Base-by-base conservation (phyloP, 805 yeast species). In the Yarrowia sp. region DNA sequence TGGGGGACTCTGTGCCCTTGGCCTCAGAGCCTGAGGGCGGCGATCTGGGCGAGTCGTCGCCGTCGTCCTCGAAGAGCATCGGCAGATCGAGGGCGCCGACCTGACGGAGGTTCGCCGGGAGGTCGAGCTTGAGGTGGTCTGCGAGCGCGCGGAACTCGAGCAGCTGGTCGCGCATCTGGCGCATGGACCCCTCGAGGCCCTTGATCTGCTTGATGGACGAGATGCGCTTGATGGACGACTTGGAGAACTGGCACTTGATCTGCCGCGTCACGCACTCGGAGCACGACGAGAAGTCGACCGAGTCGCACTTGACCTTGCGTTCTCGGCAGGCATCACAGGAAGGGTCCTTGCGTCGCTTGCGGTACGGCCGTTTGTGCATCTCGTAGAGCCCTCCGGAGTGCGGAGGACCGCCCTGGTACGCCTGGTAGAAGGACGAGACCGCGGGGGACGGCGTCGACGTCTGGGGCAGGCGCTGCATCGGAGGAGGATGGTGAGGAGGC, bases 311-410 rank as follows among this genome's bases (percentile, higher is more conserved):
- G 58, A 70, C 72, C 53, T 70, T 70, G 19, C 72, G 65, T 49
- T 70, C 72, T 22, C 72, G 65, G 46, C 72, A 70, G 31, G 72
- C 70, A 41, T 70, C 72, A 63, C 72, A 70, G 10, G 72, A 69
- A 10, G 72, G 72, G 53, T 69, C 70, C 38, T 70, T 70, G 14
- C 72, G 60, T 27, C 72, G 68, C 44, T 69, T 71, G 13, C 72
- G 66, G 39, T 69, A 68, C 24, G 70, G 67, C 6, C 71, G 62
- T 19, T 66, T 60, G 58, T 55, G 46, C 33, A 31, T 58, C 21
- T 38, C 47, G 36, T 38, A 27, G 12, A 27, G 38, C 3, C 47
- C 47, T 7, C 46, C 47, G 8, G 61, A 39, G 21, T 38, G 36
- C 14, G 46, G 47, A 3, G 61, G 33, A 0, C 59, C 44, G 3